Percentiles rank a stretch among this genome's conserved stretches.
These are phyloP conservation scores for Populus tremula DNA, from an alignment of 345 rosid genomes.

Conservation along the genomic window DNA sequence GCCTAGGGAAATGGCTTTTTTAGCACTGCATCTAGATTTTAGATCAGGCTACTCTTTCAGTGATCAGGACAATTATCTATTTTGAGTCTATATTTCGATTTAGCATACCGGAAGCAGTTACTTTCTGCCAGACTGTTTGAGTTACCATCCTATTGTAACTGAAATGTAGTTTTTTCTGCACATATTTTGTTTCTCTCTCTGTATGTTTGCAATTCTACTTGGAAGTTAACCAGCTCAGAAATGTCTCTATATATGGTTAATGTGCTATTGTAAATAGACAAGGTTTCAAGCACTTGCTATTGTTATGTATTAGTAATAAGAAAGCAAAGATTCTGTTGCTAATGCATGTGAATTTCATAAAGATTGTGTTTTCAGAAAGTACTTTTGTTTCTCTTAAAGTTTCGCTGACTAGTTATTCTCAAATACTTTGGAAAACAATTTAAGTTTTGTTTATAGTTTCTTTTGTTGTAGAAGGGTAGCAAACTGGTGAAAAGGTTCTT, in stretches of 20 bases:
- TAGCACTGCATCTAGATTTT: conserved; percentile 46
- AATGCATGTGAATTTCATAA: background rate
- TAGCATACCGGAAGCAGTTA: background rate
- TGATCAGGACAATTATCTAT: conserved; percentile 44
- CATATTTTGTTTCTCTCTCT: background rate
- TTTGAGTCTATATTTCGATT: conserved; percentile 9
- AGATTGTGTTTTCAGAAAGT: background rate
- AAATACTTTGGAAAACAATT: background rate
- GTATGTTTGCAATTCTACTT: background rate
- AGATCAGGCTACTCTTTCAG: conserved; percentile 42
- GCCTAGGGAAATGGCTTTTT: conserved; percentile 46
- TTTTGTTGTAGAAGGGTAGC: background rate
- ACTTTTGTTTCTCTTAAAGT: background rate
- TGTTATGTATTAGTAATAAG: background rate
- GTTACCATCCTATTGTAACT: background rate
- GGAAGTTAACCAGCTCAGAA: background rate
- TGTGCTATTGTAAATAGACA: background rate
- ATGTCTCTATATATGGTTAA: background rate
- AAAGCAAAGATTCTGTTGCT: background rate
- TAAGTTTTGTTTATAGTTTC: background rate
- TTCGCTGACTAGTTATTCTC: background rate
- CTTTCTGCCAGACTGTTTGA: conserved; percentile 16
- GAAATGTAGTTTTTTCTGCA: background rate
- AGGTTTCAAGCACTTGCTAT: background rate
- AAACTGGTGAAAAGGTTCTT: background rate